A percentile compares a stretch with the other conserved stretches of the same genome.
These are phyloP conservation scores for Fusarium siculi DNA, from an alignment of 2,329 filamentous ascomycete species.

Conservation along the genomic window DNA sequence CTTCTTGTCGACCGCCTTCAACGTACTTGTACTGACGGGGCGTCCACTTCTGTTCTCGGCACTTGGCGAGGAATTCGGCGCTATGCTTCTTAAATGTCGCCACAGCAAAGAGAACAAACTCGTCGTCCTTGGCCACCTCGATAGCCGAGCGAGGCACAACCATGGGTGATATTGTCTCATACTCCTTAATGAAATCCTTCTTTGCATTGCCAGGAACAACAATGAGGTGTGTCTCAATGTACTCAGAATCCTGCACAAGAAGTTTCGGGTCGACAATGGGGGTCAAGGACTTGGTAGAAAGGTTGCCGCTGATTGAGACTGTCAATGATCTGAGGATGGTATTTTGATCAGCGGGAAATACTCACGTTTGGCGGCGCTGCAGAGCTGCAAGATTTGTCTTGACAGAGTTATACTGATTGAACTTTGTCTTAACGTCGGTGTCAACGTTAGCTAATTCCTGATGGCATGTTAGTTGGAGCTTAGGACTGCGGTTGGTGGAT, in stretches of 20 bases:
- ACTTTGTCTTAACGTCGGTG: slow-evolving; percentile 94
- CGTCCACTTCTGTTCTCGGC: slow-evolving; percentile 92
- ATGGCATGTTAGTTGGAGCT: slow-evolving; percentile 14
- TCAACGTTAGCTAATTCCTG: slow-evolving; percentile 92
- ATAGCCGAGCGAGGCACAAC: slow-evolving; percentile 90
- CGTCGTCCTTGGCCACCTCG: slow-evolving; percentile 85
- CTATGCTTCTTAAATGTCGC: slow-evolving; percentile 94
- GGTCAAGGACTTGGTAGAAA: slow-evolving; percentile 92
- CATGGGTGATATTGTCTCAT: slow-evolving; percentile 90
- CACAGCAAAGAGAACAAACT: slow-evolving; percentile 88
- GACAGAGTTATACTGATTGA: slow-evolving; percentile 91
- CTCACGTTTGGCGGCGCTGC: slow-evolving; percentile 88
- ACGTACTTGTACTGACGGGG: slow-evolving; percentile 94
- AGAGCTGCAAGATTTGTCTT: slow-evolving; percentile 85
- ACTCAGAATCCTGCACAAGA: slow-evolving; percentile 90
- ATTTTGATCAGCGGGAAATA: neutral
- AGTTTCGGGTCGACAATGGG: slow-evolving; percentile 84
- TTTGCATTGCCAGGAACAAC: slow-evolving; percentile 82
- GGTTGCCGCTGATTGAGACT: slow-evolving; percentile 75
- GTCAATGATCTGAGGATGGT: slow-evolving; percentile 5
- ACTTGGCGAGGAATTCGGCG: slow-evolving; percentile 89
- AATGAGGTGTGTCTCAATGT: slow-evolving; percentile 94
- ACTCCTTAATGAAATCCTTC: slow-evolving; percentile 89
- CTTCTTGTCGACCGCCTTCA: slow-evolving; percentile 88
- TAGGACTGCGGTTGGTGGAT: neutral